These are phyloP conservation scores for Goffeauzyma gilvescens DNA, from an alignment of 768 basidiomycete species.

Conservation along the genomic window DNA sequence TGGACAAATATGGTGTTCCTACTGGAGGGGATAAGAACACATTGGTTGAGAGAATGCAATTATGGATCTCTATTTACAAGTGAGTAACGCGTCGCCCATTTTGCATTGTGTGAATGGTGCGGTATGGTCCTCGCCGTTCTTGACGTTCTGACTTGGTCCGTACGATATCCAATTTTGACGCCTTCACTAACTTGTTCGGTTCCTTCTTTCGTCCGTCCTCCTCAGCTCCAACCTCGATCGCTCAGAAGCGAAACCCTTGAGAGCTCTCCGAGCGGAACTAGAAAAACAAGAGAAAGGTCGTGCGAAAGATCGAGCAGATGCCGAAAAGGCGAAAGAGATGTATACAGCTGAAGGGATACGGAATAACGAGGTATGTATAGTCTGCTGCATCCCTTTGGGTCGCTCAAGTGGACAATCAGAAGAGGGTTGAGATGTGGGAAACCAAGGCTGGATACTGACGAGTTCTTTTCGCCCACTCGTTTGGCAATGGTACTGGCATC, in stretches of 20 bases:
- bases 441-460: too few species aligned
- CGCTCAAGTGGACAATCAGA: too few species aligned
- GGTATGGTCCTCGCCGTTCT: background rate
- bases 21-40: constrained; percentile 21
- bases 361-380: background rate
- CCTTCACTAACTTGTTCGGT: background rate
- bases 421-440: too few species aligned
- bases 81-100: background rate
- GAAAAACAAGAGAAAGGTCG: constrained; percentile 15
- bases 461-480: too few species aligned
- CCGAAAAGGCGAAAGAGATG: constrained; percentile 13
- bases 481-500: too few species aligned
- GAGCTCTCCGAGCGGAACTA: constrained; percentile 19
- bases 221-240: constrained; percentile 27
- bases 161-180: background rate
- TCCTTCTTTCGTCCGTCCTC: background rate
- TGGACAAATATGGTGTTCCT: constrained; percentile 17
- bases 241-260: constrained; percentile 21
- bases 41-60: constrained; percentile 17
- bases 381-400: too few species aligned
- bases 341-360: background rate
- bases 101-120: too few species aligned
- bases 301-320: constrained; percentile 22
- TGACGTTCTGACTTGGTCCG: background rate
- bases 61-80: constrained; percentile 31